Evolutionary conservation across 2,329 filamentous ascomycete genomes (phyloP).

Genomic region (Trichoderma polysporum): DNA sequence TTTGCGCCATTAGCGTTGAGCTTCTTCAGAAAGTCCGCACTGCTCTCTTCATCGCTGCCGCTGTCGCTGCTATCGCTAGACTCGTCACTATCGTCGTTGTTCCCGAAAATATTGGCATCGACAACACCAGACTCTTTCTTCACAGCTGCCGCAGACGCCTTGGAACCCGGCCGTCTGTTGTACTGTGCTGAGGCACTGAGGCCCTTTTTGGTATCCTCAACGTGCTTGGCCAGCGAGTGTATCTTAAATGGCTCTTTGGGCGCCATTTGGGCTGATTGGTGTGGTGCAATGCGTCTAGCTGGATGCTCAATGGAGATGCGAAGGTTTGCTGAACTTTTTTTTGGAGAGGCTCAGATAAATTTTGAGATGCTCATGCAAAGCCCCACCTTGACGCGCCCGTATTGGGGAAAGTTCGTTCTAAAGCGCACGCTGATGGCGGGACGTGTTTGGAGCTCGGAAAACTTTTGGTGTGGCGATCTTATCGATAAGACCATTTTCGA

Average conservation of each 20-base stretch:
- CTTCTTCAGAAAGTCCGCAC: constrained; percentile 36
- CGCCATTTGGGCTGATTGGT: constrained; percentile 35
- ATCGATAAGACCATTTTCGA: constrained; percentile 14
- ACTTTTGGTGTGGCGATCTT: constrained; percentile 3
- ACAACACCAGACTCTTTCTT: constrained; percentile 32
- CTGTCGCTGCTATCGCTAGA: constrained; percentile 38
- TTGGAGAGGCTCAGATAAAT: constrained; percentile 9
- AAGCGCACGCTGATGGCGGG: not conserved
- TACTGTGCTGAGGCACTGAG: constrained; percentile 35
- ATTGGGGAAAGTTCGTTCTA: constrained; percentile 11
- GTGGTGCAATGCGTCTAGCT: constrained; percentile 21
- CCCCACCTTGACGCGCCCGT: constrained; percentile 20
- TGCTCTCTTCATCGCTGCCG: constrained; percentile 33
- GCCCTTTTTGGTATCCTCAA: constrained; percentile 40
- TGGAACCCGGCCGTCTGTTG: constrained; percentile 32
- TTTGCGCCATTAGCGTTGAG: constrained; percentile 26
- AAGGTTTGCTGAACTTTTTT: constrained; percentile 10
- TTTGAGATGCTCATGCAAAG: constrained; percentile 18
- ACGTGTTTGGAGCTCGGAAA: constrained; percentile 17
- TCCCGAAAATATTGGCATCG: constrained; percentile 33
- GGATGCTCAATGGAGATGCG: constrained; percentile 27
- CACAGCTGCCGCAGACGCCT: constrained; percentile 28
- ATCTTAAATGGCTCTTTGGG: constrained; percentile 38
- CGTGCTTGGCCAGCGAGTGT: constrained; percentile 40
- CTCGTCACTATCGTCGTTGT: constrained; percentile 33